Base-by-base conservation (phyloP, 805 yeast species). In the Scheffersomyces lignosus region DNA sequence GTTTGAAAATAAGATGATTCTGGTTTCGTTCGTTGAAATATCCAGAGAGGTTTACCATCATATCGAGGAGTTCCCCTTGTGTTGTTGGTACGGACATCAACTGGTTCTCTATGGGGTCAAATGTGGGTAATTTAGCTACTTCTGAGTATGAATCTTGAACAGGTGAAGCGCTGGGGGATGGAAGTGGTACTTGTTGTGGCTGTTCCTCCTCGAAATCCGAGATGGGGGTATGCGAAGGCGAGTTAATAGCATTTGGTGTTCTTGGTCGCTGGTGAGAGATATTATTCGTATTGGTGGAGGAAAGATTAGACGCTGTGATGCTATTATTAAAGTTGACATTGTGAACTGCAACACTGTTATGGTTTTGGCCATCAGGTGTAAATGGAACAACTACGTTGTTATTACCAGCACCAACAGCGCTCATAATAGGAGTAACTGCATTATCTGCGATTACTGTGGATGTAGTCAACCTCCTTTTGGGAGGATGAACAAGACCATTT, bases 81-180 rank as follows among this genome's bases (percentile, higher is more conserved):
- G 66, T 50, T 12, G 41, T 15, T 5, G 56, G 56, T 28, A 45
- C 33, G 23, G 36, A 35, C 17, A 35, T 29, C 25, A 45, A 42
- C 27, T 43, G 48, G 22, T 33, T 39, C 31, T 58, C 58, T 36
- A 53, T 38, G 27, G 48, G 49, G 15, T 35, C 47, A 9, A 43
- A 40, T 8, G 58, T 48, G 2, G 66, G 68, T 18, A 45, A 43
- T 27, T 39, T 51, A 4, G 53, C 38, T 20, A 40, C 41, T 15
- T 43, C 36, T 23, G 44, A 40, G n/a, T n/a, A n/a, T n/a, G n/a
- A n/a, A n/a, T n/a, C n/a, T 27, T 48, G 56, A 12, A 52, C 53
- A 1, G 63, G 63, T 5, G 63, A 77, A 1, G 83, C 83, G 46
- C 81, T 77, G 0, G 87, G 87, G 7, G 85, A 80, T 0, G 87